Base-by-base conservation (phyloP, 331 rosid species). In the Malus hybrid region DNA sequence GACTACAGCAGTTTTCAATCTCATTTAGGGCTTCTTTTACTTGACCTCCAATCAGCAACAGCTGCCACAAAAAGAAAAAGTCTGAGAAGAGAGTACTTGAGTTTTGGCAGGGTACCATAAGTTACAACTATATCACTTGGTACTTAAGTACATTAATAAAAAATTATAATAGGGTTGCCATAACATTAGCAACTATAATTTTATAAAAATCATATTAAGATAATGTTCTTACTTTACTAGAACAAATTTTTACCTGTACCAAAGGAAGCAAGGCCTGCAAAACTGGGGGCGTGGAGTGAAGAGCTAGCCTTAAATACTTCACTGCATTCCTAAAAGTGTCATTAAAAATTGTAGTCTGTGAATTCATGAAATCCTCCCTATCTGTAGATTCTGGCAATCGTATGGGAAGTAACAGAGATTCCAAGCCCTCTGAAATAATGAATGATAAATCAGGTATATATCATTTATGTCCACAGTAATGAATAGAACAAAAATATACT, bases 31-130 rank as follows among this genome's bases (percentile, higher is more conserved):
- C 98, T 74, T 86, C 79, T 16, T 86, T 84, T 70, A 91, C 85
- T 80, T 72, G 87, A 83, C 96, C 96, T 74, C 90, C 88, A 39
- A 93, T 84, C 78, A 90, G 85, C 87, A 88, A 79, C 77, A 91
- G 78, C 97, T 91, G 82, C 65, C 39, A 86, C 65, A 33, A 33
- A 72, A 74, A 68, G 67, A 33, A 44, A 79, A 68, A 20, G 59
- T 54, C 42, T 28, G 24, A 57, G 66, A 32, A 39, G 29, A 31
- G 15, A 72, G 15, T 31, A 71, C n/a, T 55, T 54, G 24, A 55
- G 29, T 56, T 31, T n/a, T 12, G 18, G 59, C 28, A 91, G 15
- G 24, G 56, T 57, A 72, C 54, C 16, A 71, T 56, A 57, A 59
- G 34, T 18, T 29, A 54, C 29, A 34, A 67, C 54, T 32, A n/a